Base-by-base conservation (phyloP, 257 asterid species). In the Asclepias syriaca region DNA sequence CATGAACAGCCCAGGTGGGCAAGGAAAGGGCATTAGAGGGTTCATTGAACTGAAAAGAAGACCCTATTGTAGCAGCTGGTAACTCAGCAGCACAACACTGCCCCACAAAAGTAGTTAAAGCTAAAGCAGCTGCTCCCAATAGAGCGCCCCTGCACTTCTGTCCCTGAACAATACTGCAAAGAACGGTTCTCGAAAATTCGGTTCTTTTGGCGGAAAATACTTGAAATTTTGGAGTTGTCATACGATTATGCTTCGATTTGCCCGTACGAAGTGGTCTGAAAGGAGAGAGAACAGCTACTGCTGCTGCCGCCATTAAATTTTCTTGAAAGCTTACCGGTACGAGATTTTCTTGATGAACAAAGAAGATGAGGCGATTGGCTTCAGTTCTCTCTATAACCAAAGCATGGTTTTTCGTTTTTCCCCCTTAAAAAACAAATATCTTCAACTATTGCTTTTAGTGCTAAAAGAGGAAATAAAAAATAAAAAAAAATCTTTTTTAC, bases 1-100 rank as follows among this genome's bases (percentile, higher is more conserved):
- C 95, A 68, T 94, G 99, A 77, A 90, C 83, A 66, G 91, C 87
- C 98, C 99, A 94, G 71, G 99, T 94, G 78, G 97, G 97, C 70
- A 94, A 81, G 55, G 99, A 94, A 24, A 94, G 92, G 13, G 98
- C 99, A 85, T 94, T 91, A 71, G 93, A 81, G 9, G 99, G 99
- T 78, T 94, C 99, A 51, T 29, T 79, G 68, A 85, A 70, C 54
- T 75, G 83, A 51, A 80, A 69, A n/a, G 84, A 75, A 37, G 84
- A 75, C 22, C 34, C 77, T 48, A 80, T 34, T 34, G 39, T 39
- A 72, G 78, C 39, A 46, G 69, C 53, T 46, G 89, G 84, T 15
- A 78, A 66, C 51, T 85, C 96, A 1, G 84, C 81, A 65, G 92
- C 93, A 80, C 22, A 66, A 49, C 92, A 71, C 65, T 95, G 80